Evolutionary conservation across 805 yeast species (phyloP), one percentile per base, ranked within the genome.

Genomic region (Monosporozyma solicola): DNA sequence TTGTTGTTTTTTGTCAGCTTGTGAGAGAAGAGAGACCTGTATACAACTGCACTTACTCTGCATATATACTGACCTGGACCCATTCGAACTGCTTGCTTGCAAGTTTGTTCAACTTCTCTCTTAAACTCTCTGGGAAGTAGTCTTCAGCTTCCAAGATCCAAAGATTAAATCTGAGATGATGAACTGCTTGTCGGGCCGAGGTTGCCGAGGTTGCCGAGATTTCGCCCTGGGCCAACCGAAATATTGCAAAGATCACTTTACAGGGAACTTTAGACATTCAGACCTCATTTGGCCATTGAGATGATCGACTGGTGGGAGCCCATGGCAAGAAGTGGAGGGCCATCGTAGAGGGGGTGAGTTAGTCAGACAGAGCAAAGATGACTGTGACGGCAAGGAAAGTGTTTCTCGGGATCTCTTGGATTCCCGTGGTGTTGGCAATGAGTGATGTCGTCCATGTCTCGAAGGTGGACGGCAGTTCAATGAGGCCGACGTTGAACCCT

Each of bases 401-500:
- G 2, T 48, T 79, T 20, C 63, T 72, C 44, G 72, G 77, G 49
- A 57, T 79, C 15, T 71, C 85, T 16, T 90, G 96, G 96, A 68
- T 89, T 31, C 97, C 97, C 0, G 96, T 89, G 47, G 66, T 78
- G 15, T 77, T 84, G 57, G 79, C 87, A 0, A 69, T 84, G 55
- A 79, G 81, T 41, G 88, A 87, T 57, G 87, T 85, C 63, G 82
- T 83, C 10, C 82, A 82, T 69, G 76, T 90, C 29, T 87, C 87
- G 15, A 79, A 81, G 67, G 79, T 90, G 16, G 78, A 83, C 46
- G 98, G 98, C 1, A 69, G 77, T 41, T 87, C 96, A 25, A 91
- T 91, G 98, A 76, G 86, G 51, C 97, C 97, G 0, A 80, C 96
- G 0, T 78, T 90, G 62, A 91, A 91, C 67, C 92, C 95, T 0